These are phyloP conservation scores for Rubia yunnanensis DNA, from an alignment of 257 asterid genomes.

Conservation along the genomic window DNA sequence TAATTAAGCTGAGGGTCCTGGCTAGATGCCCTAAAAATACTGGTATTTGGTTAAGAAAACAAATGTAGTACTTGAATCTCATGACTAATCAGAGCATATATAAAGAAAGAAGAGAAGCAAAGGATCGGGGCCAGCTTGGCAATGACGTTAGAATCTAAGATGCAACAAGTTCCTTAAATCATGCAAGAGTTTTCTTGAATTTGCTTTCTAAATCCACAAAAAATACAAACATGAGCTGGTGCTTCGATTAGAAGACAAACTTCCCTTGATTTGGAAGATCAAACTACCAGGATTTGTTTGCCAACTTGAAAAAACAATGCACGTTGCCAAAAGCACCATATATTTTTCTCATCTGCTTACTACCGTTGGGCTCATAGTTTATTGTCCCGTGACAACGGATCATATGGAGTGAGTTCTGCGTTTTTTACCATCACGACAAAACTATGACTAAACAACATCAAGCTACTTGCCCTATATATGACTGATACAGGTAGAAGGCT, in stretches of 20 bases:
- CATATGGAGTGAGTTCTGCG: neutral
- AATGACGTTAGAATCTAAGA: neutral
- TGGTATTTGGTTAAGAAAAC: too few species aligned
- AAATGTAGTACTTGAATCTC: too few species aligned
- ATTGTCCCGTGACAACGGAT: neutral
- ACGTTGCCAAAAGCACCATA: neutral
- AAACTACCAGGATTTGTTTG: neutral
- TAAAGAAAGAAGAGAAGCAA: neutral
- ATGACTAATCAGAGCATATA: neutral
- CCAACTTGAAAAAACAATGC: neutral
- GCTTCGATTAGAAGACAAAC: neutral
- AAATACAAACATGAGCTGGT: neutral
- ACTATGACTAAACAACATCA: neutral
- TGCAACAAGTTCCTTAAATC: neutral
- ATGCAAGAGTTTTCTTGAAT: neutral
- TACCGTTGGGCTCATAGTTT: neutral
- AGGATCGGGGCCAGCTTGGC: neutral
- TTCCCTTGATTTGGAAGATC: neutral
- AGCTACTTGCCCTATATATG: neutral
- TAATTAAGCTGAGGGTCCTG: too few species aligned
- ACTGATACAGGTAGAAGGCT: too few species aligned
- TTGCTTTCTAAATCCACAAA: neutral
- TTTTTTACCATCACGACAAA: constrained; percentile 12
- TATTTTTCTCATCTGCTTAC: neutral
- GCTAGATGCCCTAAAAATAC: too few species aligned